A percentile compares a stretch with the other conserved stretches of the same genome.
Evolutionary conservation across 2,329 filamentous ascomycete genomes (phyloP).

Genomic region (Pseudopyricularia javanii): DNA sequence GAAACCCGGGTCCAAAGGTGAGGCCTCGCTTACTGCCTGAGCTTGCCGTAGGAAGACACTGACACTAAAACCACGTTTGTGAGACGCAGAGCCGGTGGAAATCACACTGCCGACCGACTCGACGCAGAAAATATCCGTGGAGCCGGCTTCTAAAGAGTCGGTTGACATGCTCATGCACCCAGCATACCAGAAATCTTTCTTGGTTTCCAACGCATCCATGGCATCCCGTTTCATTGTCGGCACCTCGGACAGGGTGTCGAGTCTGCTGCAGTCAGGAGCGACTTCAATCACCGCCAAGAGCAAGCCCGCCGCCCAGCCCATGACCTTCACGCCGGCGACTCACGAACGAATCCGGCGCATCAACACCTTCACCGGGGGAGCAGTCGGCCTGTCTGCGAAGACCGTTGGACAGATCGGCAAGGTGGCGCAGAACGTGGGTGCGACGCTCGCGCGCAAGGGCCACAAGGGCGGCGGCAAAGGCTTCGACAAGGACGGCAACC

Average conservation of each 20-base stretch:
- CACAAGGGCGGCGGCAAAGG: constrained; percentile 43
- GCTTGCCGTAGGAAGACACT: not conserved
- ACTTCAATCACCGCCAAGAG: constrained; percentile 71
- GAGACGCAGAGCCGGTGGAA: constrained; percentile 57
- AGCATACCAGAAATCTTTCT: constrained; percentile 75
- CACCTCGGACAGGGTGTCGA: constrained; percentile 67
- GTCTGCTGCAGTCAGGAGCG: constrained; percentile 64
- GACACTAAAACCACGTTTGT: constrained; percentile 5
- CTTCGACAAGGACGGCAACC: constrained; percentile 58
- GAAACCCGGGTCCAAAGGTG: constrained; percentile 84
- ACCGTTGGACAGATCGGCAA: constrained; percentile 76
- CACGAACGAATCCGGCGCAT: constrained; percentile 80
- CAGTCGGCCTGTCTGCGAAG: constrained; percentile 69
- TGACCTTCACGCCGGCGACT: constrained; percentile 78
- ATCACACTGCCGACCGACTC: constrained; percentile 61
- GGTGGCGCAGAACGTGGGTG: constrained; percentile 83
- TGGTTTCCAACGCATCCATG: constrained; percentile 77
- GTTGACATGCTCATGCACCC: constrained; percentile 72
- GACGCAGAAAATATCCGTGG: constrained; percentile 50
- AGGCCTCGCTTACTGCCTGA: constrained; percentile 10
- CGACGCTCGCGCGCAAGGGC: constrained; percentile 50
- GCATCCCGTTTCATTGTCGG: constrained; percentile 90
- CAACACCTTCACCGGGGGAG: constrained; percentile 70
- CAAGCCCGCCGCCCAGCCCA: constrained; percentile 64
- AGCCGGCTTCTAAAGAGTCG: constrained; percentile 57